Evolutionary conservation across 2,329 filamentous ascomycete species (phyloP).

Genomic region (Botryosphaeria dothidea): DNA sequence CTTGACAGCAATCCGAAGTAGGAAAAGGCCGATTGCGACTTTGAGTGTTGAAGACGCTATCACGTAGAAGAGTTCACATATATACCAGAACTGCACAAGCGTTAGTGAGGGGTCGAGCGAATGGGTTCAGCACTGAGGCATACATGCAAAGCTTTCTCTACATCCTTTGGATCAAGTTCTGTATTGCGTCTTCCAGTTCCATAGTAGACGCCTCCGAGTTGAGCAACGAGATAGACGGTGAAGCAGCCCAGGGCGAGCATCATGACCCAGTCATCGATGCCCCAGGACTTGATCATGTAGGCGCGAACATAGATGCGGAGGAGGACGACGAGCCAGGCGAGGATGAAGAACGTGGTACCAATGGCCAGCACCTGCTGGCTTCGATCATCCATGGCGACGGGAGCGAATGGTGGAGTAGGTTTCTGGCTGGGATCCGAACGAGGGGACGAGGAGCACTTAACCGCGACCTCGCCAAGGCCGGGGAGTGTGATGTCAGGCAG

Average conservation of each 20-base stretch:
- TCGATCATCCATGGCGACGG: constrained; percentile 24
- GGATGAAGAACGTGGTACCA: constrained; percentile 39
- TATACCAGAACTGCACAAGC: constrained; percentile 49
- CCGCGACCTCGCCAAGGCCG: constrained; percentile 7
- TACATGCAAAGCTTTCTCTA: constrained; percentile 33
- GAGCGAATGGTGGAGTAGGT: background rate
- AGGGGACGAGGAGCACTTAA: constrained; percentile 10
- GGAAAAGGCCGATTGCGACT: constrained; percentile 55
- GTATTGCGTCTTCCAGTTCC: constrained; percentile 41
- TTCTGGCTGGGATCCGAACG: background rate
- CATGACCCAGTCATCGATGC: constrained; percentile 46
- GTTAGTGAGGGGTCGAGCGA: constrained; percentile 21
- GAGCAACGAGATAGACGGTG: constrained; percentile 41
- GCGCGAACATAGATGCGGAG: constrained; percentile 41
- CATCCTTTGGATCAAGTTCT: constrained; percentile 34
- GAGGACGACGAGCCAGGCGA: constrained; percentile 39
- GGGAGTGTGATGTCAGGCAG: background rate
- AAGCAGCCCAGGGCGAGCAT: constrained; percentile 40
- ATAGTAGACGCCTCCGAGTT: constrained; percentile 40
- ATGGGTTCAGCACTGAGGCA: background rate
- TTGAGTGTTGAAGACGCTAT: constrained; percentile 51
- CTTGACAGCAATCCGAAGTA: constrained; percentile 53
- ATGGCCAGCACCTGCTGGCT: constrained; percentile 30
- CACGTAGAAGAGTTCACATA: constrained; percentile 59
- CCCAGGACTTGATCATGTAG: constrained; percentile 39